Evolutionary conservation across 2,329 filamentous ascomycete species (phyloP), one percentile per base, ranked within the genome.

Genomic region (Ambrosiella xylebori): DNA sequence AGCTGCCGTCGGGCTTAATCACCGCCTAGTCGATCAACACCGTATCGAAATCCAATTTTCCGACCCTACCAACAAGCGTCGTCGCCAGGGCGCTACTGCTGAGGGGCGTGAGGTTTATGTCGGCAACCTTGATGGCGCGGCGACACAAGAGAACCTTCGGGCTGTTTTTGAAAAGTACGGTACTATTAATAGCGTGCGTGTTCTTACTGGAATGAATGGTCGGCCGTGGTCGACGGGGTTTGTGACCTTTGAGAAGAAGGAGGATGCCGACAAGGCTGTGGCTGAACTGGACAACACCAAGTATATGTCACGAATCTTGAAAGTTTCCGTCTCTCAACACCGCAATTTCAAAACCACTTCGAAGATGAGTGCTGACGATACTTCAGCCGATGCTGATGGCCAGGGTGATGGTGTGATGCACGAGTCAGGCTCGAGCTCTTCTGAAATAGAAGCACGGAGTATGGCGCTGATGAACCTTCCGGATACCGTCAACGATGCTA

Each of bases 401-500:
- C 58, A 61, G 9, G 59, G 44, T 7, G 56, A 64, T 35, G 54
- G 54, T 11, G 63, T 56, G 44, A 58, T 68, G 8, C 73, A 76
- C 39, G 65, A 71, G 53, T 64, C 68, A 19, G 27, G 55, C 17
- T 40, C 19, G 57, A 67, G 0, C 68, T 72, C 19, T 61, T 64
- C 27, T 61, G 58, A 27, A 37, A 77, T 80, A 17, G 69, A 74
- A 37, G 79, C 82, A 54, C 82, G 88, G 56, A 93, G 87, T 0
- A 76, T 97, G 54, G 85, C 84, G 8, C 73, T 98, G 36, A 80
- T 96, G 70, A 85, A 90, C 62, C 74, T 98, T 1, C 88, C 93
- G 0, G 93, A 97, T 66, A 97, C 90, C 0, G 81, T 97, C 65
- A 96, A 94, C 63, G 88, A 95, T 65, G 81, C 86, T 1, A 87